These are phyloP conservation scores for Lecanicillium sp. DNA, from an alignment of 2,329 filamentous ascomycete species.

Conservation along the genomic window DNA sequence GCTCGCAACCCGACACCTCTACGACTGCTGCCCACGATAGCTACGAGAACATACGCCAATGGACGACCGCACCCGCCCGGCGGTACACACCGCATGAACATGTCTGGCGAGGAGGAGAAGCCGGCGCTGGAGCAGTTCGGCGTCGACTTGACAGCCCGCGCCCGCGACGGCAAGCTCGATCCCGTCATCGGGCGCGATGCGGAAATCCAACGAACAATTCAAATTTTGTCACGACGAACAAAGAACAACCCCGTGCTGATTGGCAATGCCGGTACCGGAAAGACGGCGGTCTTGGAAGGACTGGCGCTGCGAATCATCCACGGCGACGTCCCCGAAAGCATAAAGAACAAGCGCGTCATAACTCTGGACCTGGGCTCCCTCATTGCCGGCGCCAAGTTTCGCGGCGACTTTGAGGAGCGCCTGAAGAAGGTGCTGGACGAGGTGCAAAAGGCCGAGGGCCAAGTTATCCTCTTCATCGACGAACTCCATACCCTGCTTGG, in stretches of 20 bases:
- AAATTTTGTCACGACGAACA: conserved; percentile 83
- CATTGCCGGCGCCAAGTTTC: conserved; percentile 91
- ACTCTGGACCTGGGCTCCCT: conserved; percentile 83
- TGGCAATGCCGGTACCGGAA: conserved; percentile 83
- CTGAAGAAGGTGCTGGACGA: conserved; percentile 87
- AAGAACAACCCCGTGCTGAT: conserved; percentile 98
- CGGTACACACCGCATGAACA: conserved; percentile 88
- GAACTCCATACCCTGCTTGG: conserved; percentile 89
- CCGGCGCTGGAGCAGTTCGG: conserved; percentile 86
- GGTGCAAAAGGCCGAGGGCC: conserved; percentile 80
- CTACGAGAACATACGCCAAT: conserved; percentile 55
- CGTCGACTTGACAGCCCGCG: conserved; percentile 79
- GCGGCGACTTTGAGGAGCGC: conserved; percentile 93
- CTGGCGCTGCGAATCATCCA: conserved; percentile 83
- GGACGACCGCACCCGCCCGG: conserved; percentile 81
- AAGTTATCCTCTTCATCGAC: conserved; percentile 91
- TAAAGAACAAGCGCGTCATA: conserved; percentile 90
- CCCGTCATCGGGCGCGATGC: conserved; percentile 89
- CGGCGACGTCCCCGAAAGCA: conserved; percentile 90
- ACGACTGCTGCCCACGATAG: conserved; percentile 32
- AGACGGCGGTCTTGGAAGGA: conserved; percentile 89
- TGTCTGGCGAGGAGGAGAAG: conserved; percentile 71
- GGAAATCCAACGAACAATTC: conserved; percentile 91
- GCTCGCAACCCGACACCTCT: conserved; percentile 14
- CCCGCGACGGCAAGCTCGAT: conserved; percentile 84